Percentiles rank a stretch among this genome's conserved stretches.
Evolutionary conservation across 805 yeast species (phyloP).

Genomic region (Trichomonascus vanleenenianus): DNA sequence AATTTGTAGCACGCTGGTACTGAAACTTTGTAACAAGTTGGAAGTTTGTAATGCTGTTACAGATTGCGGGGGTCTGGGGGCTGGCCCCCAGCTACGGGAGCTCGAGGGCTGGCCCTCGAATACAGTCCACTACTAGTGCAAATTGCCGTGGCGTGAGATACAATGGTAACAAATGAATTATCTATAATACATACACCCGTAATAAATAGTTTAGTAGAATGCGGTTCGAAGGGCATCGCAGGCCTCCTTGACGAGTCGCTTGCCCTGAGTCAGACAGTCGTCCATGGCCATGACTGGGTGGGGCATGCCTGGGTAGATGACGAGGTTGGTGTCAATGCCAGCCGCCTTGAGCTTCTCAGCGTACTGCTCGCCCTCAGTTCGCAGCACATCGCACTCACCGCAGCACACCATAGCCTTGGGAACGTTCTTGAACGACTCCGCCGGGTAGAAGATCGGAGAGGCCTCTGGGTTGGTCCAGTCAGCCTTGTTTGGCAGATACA

Average conservation of each 20-base stretch:
- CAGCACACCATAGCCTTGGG: conserved; percentile 29
- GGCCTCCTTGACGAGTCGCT: conserved; percentile 8
- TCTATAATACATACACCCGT: too few species aligned
- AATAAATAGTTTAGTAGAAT: conserved; percentile 1
- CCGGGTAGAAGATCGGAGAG: conserved; percentile 37
- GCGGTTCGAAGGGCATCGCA: conserved; percentile 8
- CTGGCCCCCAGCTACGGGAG: too few species aligned
- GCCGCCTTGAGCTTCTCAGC: conserved; percentile 32
- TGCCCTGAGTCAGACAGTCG: conserved; percentile 23
- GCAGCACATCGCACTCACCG: conserved; percentile 39
- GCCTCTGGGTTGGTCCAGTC: conserved; percentile 30
- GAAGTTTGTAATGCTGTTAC: too few species aligned
- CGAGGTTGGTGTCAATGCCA: conserved; percentile 23
- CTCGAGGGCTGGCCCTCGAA: too few species aligned
- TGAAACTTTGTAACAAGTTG: too few species aligned
- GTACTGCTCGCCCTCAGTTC: conserved; percentile 39
- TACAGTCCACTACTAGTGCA: too few species aligned
- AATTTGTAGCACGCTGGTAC: too few species aligned
- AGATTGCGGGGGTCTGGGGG: too few species aligned
- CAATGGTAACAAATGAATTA: too few species aligned
- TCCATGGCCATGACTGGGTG: conserved; percentile 47
- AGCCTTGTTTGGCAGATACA: conserved; percentile 35
- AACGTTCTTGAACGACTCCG: conserved; percentile 31
- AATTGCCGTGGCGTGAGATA: too few species aligned
- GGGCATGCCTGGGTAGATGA: conserved; percentile 37